Conservation (phyloP, 1,284 basidiomycete species). For the Puccinia coronata region DNA sequence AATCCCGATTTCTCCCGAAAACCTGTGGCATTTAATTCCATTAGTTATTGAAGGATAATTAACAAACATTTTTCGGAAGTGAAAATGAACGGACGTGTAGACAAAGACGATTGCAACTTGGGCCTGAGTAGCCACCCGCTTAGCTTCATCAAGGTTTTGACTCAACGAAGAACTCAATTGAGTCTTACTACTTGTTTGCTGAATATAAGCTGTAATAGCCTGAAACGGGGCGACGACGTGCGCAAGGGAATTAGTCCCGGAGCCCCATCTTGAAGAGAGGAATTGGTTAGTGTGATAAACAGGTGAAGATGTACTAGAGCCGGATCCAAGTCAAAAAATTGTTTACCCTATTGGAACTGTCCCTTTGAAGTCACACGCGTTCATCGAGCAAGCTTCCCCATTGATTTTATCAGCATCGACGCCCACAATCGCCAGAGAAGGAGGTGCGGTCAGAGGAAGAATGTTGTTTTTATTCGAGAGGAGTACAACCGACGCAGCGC, state of each 20-base stretch:
- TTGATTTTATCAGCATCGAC: constrained; percentile 32
- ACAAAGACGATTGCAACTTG: constrained; percentile 40
- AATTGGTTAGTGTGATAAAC: not conserved
- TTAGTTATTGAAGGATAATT: not conserved
- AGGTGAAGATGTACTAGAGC: not conserved
- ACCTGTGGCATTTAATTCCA: not conserved
- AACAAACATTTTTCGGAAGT: not conserved
- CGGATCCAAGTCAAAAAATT: not conserved
- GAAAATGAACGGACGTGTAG: constrained; percentile 30
- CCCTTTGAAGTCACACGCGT: not conserved
- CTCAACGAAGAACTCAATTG: not conserved
- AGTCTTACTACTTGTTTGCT: constrained; percentile 12
- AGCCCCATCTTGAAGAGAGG: constrained; percentile 24
- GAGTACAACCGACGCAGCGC: constrained; percentile 53
- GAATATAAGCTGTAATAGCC: constrained; percentile 25
- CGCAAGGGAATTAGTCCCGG: constrained; percentile 19
- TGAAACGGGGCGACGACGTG: constrained; percentile 33
- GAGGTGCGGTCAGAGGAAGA: constrained; percentile 51
- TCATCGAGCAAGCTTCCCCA: not conserved
- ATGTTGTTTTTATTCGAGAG: constrained; percentile 53
- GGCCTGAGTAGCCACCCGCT: not conserved
- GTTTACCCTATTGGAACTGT: not conserved
- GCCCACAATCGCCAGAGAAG: constrained; percentile 30
- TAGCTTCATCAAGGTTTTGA: constrained; percentile 9
- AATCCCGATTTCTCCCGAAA: constrained; percentile 15